Conservation (phyloP, 306 rosid genomes). For the Prunus salicina region DNA sequence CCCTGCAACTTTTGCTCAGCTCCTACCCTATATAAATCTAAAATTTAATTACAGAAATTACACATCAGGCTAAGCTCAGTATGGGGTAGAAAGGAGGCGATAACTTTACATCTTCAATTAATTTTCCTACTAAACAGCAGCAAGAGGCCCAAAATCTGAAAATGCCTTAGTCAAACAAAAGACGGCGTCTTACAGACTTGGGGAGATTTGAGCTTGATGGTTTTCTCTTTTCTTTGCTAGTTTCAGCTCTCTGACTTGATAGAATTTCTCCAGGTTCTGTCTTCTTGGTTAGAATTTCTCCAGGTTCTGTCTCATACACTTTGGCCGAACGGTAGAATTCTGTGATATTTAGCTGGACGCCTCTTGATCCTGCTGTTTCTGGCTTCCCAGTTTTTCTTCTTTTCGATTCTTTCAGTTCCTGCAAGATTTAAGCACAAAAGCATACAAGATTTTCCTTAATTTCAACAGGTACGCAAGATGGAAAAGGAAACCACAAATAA, state of each 20-base stretch:
- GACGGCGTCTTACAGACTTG: conserved; percentile 83
- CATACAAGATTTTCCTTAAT: not conserved
- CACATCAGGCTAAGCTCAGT: not conserved
- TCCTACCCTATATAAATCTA: not conserved
- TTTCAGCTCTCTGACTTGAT: conserved; percentile 22
- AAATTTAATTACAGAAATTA: not conserved
- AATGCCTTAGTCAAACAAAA: conserved; percentile 58
- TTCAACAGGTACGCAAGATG: not conserved
- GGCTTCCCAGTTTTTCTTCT: conserved; percentile 36
- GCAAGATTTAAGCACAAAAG: conserved; percentile 30
- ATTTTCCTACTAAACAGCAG: not conserved
- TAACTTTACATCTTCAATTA: not conserved
- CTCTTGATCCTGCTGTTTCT: conserved; percentile 37
- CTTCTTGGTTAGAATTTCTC: conserved; percentile 37
- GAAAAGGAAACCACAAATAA: not conserved
- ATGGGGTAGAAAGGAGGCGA: not conserved
- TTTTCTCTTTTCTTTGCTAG: conserved; percentile 44
- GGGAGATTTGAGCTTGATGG: conserved; percentile 42
- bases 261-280: not conserved
- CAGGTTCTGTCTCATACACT: conserved; percentile 28
- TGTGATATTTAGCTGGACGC: conserved; percentile 59
- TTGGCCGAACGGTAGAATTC: conserved; percentile 67
- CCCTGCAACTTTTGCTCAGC: not conserved
- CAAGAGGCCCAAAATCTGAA: not conserved
- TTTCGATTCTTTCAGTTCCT: conserved; percentile 58